These are phyloP conservation scores for Penium margaritaceum DNA, from an alignment of 139 green algal genomes.

Conservation along the genomic window DNA sequence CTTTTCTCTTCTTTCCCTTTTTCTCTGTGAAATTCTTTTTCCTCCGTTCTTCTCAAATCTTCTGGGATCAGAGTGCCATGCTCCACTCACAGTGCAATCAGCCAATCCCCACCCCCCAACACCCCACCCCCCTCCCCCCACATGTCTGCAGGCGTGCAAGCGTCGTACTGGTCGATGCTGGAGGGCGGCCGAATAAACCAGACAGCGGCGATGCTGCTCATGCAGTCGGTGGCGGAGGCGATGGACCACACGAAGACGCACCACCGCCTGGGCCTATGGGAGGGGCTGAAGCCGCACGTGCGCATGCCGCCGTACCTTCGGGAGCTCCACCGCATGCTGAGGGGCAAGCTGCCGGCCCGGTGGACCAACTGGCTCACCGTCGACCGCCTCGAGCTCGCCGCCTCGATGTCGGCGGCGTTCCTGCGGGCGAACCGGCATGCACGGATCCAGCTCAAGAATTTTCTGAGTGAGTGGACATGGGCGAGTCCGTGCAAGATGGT, in stretches of 20 bases:
- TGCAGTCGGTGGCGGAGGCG: conserved; percentile 24
- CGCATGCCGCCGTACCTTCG: conserved; percentile 14
- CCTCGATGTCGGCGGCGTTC: conserved; percentile 17
- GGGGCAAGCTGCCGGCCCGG: conserved; percentile 1
- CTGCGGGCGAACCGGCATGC: conserved; percentile 14
- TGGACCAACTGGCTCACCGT: conserved; percentile 13
- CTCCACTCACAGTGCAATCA: too few species aligned
- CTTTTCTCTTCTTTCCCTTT: too few species aligned
- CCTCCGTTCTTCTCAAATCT: too few species aligned
- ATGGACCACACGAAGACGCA: neutral
- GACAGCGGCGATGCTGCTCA: conserved; percentile 23
- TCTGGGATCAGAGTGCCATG: too few species aligned
- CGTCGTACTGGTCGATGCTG: conserved; percentile 32
- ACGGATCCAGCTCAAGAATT: conserved; percentile 15
- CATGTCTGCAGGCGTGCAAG: conserved; percentile 34
- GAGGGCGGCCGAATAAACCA: conserved; percentile 22
- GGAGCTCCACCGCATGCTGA: neutral
- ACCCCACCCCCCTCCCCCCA: too few species aligned
- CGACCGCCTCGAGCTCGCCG: conserved; percentile 19
- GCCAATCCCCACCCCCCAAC: too few species aligned
- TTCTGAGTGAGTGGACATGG: conserved; percentile 10
- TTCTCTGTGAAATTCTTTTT: too few species aligned
- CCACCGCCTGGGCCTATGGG: conserved; percentile 7
- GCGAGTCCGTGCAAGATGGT: too few species aligned
- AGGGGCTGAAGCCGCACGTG: conserved; percentile 15